Conservation (phyloP, 257 asterid species). For the Fraxinus excelsior region DNA sequence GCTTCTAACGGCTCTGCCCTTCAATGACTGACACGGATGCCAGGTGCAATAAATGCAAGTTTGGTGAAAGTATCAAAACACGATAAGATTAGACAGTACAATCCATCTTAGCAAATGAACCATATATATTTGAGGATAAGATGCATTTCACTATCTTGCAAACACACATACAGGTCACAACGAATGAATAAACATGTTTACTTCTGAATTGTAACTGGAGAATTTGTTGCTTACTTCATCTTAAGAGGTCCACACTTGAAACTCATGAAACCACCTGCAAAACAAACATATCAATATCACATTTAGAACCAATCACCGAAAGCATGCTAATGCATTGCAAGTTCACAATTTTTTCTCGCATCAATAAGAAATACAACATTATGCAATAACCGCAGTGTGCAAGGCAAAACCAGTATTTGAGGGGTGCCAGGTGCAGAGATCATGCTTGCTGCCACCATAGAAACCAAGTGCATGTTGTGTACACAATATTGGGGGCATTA, state of each 20-base stretch:
- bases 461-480: too few relatives aligned
- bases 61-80: neutral
- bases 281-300: neutral
- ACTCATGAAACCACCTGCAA: neutral
- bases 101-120: neutral
- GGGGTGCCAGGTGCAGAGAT: neutral
- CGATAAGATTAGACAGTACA: neutral
- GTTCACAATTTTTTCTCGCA: neutral
- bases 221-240: neutral
- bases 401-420: neutral
- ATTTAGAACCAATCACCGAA: neutral
- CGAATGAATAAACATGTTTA: too few relatives aligned
- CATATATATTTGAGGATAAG: neutral
- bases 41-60: neutral
- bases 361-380: neutral
- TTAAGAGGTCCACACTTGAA: neutral
- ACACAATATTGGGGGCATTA: too few relatives aligned
- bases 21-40: neutral
- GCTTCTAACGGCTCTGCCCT: neutral
- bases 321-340: neutral
- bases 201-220: too few relatives aligned
- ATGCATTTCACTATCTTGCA: slow-evolving; percentile 4
- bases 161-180: too few relatives aligned
- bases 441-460: neutral
- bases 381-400: neutral